These are phyloP conservation scores for Pseudopyrenochaeta lycopersici DNA, from an alignment of 2,329 filamentous ascomycete species.

Conservation along the genomic window DNA sequence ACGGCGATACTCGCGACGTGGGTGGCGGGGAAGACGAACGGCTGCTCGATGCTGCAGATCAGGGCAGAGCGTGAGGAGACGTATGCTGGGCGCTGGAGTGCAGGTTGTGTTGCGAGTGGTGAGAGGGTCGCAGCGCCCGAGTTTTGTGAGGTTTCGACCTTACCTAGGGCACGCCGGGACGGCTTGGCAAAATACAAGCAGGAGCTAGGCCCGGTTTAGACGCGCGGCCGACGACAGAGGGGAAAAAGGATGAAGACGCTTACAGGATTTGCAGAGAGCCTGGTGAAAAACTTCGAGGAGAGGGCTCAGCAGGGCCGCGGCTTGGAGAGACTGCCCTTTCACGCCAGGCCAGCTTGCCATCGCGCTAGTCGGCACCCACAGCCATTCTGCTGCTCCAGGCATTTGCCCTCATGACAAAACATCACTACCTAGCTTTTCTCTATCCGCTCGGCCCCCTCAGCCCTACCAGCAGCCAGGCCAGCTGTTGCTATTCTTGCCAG, in stretches of 20 bases:
- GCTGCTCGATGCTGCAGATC: slow-evolving; percentile 30
- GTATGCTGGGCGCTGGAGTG: slow-evolving; percentile 26
- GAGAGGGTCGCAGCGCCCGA: slow-evolving; percentile 37
- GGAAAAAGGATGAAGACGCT: slow-evolving; percentile 5
- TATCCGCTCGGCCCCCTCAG: not conserved
- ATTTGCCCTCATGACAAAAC: not conserved
- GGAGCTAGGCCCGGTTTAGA: slow-evolving; percentile 25
- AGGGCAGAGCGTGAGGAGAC: slow-evolving; percentile 29
- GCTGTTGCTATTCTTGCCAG: not conserved
- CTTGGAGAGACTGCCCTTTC: not conserved
- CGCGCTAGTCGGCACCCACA: slow-evolving; percentile 13
- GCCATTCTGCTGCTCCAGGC: slow-evolving; percentile 18
- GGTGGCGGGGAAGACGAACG: slow-evolving; percentile 24
- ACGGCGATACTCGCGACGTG: slow-evolving; percentile 22
- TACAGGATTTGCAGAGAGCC: not conserved
- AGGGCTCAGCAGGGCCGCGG: not conserved
- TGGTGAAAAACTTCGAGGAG: not conserved
- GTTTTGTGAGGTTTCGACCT: slow-evolving; percentile 37
- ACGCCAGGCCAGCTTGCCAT: slow-evolving; percentile 4
- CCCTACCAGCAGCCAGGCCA: not conserved
- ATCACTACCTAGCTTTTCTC: not conserved
- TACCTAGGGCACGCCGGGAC: slow-evolving; percentile 15
- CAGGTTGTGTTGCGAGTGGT: slow-evolving; percentile 35
- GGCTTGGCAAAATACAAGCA: slow-evolving; percentile 23
- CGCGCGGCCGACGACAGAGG: slow-evolving; percentile 23